Evolutionary conservation across 2,329 filamentous ascomycete genomes (phyloP), one percentile per base, ranked within the genome.

Genomic region (Colletotrichum sp.): DNA sequence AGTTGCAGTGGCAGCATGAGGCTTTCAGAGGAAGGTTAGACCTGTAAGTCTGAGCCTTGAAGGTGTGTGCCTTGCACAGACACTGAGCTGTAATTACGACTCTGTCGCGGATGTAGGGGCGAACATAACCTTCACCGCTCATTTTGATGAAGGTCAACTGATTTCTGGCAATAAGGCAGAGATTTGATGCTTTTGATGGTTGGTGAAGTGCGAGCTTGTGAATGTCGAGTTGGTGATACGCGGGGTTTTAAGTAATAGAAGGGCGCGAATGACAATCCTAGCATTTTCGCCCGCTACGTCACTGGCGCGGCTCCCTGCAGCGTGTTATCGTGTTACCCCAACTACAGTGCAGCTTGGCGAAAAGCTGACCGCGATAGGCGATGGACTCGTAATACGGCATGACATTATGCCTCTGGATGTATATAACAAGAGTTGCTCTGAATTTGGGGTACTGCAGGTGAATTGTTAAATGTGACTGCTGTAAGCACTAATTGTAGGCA

Each of bases 1-100:
- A 89, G 21, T 80, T 81, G 82, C 89, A 90, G 81, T 90, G 88
- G 78, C 89, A 90, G 71, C 81, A 82, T 8, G 80, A 79, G 0
- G 82, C 86, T 55, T 81, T 73, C 1, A 91, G 81, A 9, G 88
- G 88, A 4, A 90, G 82, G 1, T 77, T 28, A 2, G 84, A 70
- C 6, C 79, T 84, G 82, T 87, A 89, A 16, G 73, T 82, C 76
- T 88, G 84, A 48, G 43, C 71, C 8, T 79, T 84, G 82, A 88
- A 89, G 16, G 73, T 82, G 76, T 88, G 84, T 0, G 80, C 73
- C 71, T 84, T 84, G 83, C 88, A 90, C 13, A 89, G 84, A 73
- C 88, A 90, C 60, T 85, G 83, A 6, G 74, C 71, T 48, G 67
- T 76, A 10, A 76, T 68, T 1, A 34, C 58, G 57, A 72, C 21